Evolutionary conservation across 2,329 filamentous ascomycete genomes (phyloP).

Genomic region (Penicillium hesseltinei): DNA sequence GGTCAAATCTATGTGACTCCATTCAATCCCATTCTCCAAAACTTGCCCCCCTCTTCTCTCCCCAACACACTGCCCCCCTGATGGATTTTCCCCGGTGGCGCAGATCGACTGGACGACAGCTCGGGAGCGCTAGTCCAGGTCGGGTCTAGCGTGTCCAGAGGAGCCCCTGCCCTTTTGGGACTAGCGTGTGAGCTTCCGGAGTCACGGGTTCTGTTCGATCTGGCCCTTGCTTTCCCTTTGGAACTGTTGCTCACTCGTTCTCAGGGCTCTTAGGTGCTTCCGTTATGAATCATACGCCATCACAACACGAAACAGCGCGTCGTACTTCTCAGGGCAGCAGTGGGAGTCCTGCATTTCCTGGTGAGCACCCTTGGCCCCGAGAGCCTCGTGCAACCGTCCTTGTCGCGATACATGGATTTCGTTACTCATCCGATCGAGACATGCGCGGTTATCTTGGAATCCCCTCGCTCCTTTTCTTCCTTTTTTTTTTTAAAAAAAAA

Average conservation of each 20-base stretch:
- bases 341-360: constrained; percentile 37
- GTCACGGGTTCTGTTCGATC: constrained; percentile 34
- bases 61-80: constrained; percentile 12
- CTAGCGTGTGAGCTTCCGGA: constrained; percentile 36
- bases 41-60: background rate
- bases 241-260: constrained; percentile 22
- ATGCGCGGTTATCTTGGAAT: constrained; percentile 1
- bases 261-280: constrained; percentile 18
- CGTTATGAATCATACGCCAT: constrained; percentile 38
- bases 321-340: constrained; percentile 39
- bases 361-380: constrained; percentile 32
- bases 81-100: constrained; percentile 23
- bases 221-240: constrained; percentile 22
- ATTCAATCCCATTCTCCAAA: background rate
- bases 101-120: constrained; percentile 31
- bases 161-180: constrained; percentile 23
- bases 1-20: background rate
- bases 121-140: constrained; percentile 39
- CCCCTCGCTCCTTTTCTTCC: background rate
- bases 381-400: constrained; percentile 6
- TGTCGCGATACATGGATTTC: constrained; percentile 5
- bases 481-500: too few species aligned
- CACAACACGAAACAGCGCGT: constrained; percentile 30
- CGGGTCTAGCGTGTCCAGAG: constrained; percentile 17
- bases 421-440: constrained; percentile 1